Conservation (phyloP, 257 asterid species). For the Haberlea rhodopensis region DNA sequence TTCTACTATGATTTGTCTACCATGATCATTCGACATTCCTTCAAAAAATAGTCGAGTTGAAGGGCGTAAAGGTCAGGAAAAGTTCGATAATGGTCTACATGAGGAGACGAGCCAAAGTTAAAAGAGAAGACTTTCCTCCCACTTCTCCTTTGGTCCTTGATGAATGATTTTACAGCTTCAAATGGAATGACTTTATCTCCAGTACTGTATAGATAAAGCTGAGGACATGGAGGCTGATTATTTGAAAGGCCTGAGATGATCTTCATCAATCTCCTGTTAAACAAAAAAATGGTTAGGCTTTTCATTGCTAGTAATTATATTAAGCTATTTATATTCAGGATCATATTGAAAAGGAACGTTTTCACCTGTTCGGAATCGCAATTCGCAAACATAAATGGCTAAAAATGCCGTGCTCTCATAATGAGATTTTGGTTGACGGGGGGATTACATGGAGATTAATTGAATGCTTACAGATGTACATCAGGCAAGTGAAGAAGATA, state of each 20-base stretch:
- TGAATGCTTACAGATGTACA: slow-evolving; percentile 49
- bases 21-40: slow-evolving; percentile 34
- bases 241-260: slow-evolving; percentile 39
- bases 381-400: not conserved
- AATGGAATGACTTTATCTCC: slow-evolving; percentile 79
- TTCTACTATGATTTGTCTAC: slow-evolving; percentile 31
- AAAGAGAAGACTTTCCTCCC: slow-evolving; percentile 51
- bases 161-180: slow-evolving; percentile 56
- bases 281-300: slow-evolving; percentile 6
- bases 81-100: slow-evolving; percentile 81
- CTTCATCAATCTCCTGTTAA: slow-evolving; percentile 61
- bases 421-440: too few relatives aligned
- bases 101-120: slow-evolving; percentile 76
- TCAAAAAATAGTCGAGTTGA: slow-evolving; percentile 53
- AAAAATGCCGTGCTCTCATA: not conserved
- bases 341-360: too few relatives aligned
- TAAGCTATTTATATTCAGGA: not conserved
- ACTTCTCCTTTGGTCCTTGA: slow-evolving; percentile 51
- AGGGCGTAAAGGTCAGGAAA: slow-evolving; percentile 52
- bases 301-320: not conserved
- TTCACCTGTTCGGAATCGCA: too few relatives aligned
- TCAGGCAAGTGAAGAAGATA: slow-evolving; percentile 56
- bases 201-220: slow-evolving; percentile 73
- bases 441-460: slow-evolving; percentile 6
- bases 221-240: slow-evolving; percentile 77